Evolutionary conservation across 2,329 filamentous ascomycete species (phyloP).

Genomic region (Fusarium nisikadoi): DNA sequence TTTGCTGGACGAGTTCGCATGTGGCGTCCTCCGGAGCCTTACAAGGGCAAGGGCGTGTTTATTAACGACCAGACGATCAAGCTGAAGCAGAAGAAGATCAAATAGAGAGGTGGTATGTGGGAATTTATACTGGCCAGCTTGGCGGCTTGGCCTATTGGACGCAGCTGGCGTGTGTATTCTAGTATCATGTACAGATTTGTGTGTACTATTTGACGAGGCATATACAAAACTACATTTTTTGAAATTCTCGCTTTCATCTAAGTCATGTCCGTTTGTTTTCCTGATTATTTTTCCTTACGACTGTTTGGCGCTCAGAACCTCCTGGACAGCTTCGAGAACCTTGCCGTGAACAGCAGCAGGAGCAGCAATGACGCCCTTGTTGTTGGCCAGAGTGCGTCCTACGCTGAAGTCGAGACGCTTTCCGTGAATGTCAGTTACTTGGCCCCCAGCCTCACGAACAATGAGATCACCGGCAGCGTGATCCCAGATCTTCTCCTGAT

Average conservation of each 20-base stretch:
- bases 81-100: slow-evolving; percentile 98
- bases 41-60: slow-evolving; percentile 99
- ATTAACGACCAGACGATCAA: slow-evolving; percentile 98
- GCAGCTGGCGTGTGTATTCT: slow-evolving; percentile 46
- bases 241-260: slow-evolving; percentile 16
- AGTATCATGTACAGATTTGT: slow-evolving; percentile 45
- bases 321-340: slow-evolving; percentile 84
- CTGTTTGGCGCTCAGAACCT: slow-evolving; percentile 68
- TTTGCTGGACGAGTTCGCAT: slow-evolving; percentile 89
- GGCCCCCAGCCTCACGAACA: slow-evolving; percentile 90
- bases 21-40: slow-evolving; percentile 94
- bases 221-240: slow-evolving; percentile 44
- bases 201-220: slow-evolving; percentile 48
- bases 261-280: neutral
- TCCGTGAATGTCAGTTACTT: slow-evolving; percentile 90
- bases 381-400: slow-evolving; percentile 85
- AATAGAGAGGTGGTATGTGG: slow-evolving; percentile 61
- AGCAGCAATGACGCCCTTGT: slow-evolving; percentile 94
- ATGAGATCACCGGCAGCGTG: slow-evolving; percentile 96
- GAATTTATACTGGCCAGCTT: slow-evolving; percentile 6
- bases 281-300: slow-evolving; percentile 12
- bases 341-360: slow-evolving; percentile 78
- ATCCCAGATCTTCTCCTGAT: slow-evolving; percentile 99
- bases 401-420: slow-evolving; percentile 86
- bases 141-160: slow-evolving; percentile 32